Evolutionary conservation across 2,329 filamentous ascomycete species (phyloP).

Genomic region (Microthyrium microscopicum): DNA sequence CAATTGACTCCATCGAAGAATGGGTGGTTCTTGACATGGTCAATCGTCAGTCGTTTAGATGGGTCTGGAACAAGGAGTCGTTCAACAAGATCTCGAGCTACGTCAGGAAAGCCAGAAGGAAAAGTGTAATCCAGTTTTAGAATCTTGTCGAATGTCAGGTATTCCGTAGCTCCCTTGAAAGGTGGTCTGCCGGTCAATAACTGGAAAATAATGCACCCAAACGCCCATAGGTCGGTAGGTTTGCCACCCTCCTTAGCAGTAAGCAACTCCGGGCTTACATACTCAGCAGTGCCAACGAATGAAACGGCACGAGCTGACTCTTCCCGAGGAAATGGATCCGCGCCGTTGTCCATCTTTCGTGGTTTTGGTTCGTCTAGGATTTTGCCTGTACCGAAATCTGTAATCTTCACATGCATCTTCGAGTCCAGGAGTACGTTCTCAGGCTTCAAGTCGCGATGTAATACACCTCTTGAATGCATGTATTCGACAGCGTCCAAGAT

Average conservation of each 20-base stretch:
- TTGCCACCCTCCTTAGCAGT: constrained; percentile 96
- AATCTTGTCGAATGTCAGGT: constrained; percentile 96
- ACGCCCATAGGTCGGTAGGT: constrained; percentile 94
- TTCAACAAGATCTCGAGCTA: constrained; percentile 80
- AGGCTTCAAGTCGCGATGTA: constrained; percentile 90
- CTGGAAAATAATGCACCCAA: constrained; percentile 95
- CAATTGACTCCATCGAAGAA: constrained; percentile 84
- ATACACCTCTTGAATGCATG: constrained; percentile 92
- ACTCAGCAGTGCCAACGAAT: constrained; percentile 95
- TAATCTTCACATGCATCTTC: constrained; percentile 96
- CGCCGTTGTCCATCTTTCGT: constrained; percentile 21
- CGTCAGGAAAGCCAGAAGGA: constrained; percentile 67
- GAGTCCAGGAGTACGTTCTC: constrained; percentile 93
- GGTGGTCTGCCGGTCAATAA: constrained; percentile 87
- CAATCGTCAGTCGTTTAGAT: constrained; percentile 65
- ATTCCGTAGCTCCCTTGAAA: constrained; percentile 92
- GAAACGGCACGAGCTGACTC: constrained; percentile 70
- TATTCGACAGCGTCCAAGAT: constrained; percentile 94
- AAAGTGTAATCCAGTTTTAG: constrained; percentile 89
- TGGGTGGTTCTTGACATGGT: constrained; percentile 91
- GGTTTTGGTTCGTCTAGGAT: constrained; percentile 47
- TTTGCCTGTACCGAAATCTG: constrained; percentile 97
- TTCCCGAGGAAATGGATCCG: constrained; percentile 34
- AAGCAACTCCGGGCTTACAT: constrained; percentile 92
- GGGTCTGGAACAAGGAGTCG: constrained; percentile 82